Conservation (phyloP, 495 filamentous ascomycete genomes). For the Neohortaea acidophila region DNA sequence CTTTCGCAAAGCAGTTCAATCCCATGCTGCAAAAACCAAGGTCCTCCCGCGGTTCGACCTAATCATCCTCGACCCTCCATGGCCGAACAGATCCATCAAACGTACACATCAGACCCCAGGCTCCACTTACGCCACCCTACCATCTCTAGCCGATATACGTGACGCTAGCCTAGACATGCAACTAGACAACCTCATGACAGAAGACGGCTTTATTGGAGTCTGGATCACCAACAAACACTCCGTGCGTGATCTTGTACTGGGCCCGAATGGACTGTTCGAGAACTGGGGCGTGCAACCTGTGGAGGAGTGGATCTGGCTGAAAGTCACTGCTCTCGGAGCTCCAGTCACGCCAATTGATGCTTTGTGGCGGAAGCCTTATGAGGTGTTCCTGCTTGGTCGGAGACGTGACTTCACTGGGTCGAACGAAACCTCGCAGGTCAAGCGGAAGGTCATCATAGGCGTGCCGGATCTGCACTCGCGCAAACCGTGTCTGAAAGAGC, state of each 20-base stretch:
- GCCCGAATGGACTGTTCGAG: slow-evolving; percentile 38
- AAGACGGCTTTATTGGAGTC: slow-evolving; percentile 48
- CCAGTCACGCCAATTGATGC: slow-evolving; percentile 54
- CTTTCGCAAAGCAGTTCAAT: slow-evolving; percentile 21
- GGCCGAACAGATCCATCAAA: slow-evolving; percentile 77
- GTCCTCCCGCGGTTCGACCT: slow-evolving; percentile 47
- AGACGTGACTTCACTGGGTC: slow-evolving; percentile 15
- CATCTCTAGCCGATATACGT: slow-evolving; percentile 23
- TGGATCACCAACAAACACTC: slow-evolving; percentile 78
- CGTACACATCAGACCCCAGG: slow-evolving; percentile 38
- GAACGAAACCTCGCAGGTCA: slow-evolving; percentile 13
- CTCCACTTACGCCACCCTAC: slow-evolving; percentile 41
- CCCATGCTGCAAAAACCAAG: slow-evolving; percentile 15
- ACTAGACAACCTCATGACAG: slow-evolving; percentile 39
- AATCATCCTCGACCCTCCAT: slow-evolving; percentile 81
- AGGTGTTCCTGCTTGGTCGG: slow-evolving; percentile 59
- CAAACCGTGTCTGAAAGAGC: slow-evolving; percentile 56
- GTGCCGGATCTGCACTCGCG: slow-evolving; percentile 87
- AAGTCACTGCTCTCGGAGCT: slow-evolving; percentile 56
- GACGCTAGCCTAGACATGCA: slow-evolving; percentile 38
- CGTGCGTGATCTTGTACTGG: slow-evolving; percentile 42
- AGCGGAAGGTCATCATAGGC: slow-evolving; percentile 48
- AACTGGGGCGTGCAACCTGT: slow-evolving; percentile 46
- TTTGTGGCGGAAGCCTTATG: slow-evolving; percentile 71
- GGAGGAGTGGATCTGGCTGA: slow-evolving; percentile 90